Evolutionary conservation across 2,329 filamentous ascomycete species (phyloP).

Genomic region (Pestalotiopsis sp.): DNA sequence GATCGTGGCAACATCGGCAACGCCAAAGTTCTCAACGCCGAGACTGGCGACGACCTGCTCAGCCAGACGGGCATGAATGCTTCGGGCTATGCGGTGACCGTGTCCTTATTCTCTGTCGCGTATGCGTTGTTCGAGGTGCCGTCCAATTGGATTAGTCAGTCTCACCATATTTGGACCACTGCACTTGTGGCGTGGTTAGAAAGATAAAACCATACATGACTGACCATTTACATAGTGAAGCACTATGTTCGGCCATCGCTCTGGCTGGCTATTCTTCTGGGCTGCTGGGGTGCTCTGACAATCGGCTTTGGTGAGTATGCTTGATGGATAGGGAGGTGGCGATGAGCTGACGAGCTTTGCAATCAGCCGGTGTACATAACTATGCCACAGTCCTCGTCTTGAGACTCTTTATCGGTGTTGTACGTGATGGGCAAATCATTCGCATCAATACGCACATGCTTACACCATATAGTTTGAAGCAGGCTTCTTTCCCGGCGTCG

Average conservation of each 20-base stretch:
- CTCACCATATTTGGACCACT: too few species aligned
- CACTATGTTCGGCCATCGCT: conserved; percentile 58
- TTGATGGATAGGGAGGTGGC: too few species aligned
- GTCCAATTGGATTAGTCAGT: conserved; percentile 58
- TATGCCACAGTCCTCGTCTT: conserved; percentile 25
- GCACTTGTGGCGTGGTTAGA: too few species aligned
- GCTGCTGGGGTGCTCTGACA: conserved; percentile 36
- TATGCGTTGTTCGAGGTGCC: conserved; percentile 65
- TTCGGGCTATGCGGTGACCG: conserved; percentile 59
- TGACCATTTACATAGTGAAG: conserved; percentile 45
- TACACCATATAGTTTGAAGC: conserved; percentile 42
- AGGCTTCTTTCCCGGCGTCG: conserved; percentile 56
- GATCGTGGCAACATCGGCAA: conserved; percentile 54
- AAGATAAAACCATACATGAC: too few species aligned
- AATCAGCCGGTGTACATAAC: conserved; percentile 21
- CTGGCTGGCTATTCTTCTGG: conserved; percentile 66
- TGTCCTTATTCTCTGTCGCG: conserved; percentile 66
- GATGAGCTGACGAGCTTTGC: not conserved
- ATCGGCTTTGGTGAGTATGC: conserved; percentile 18
- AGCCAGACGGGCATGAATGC: conserved; percentile 35
- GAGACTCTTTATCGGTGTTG: conserved; percentile 52
- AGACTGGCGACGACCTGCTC: conserved; percentile 44
- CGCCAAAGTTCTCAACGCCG: conserved; percentile 46
- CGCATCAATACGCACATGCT: not conserved
- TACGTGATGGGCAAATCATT: conserved; percentile 18